Base-by-base conservation (phyloP, 2,329 filamentous ascomycete genomes). In the Pseudonectria buxi region DNA sequence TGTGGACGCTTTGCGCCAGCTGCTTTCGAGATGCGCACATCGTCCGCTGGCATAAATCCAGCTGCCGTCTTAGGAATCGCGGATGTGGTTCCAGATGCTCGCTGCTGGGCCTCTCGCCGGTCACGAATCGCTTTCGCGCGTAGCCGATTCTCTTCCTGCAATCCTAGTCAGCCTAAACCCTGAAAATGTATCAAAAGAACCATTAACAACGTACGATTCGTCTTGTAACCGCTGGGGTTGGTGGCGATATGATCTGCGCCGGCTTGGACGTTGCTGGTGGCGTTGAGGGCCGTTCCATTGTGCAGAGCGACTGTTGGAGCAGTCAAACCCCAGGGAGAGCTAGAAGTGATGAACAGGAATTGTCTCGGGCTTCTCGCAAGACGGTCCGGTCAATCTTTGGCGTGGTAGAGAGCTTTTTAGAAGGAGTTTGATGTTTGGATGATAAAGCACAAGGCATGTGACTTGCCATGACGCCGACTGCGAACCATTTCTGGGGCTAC, bases 121-220 rank as follows among this genome's bases (percentile, higher is more conserved):
- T 86, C 78, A 39, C 85, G 83, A 13, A 89, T 69, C 3, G 88
- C 89, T 71, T 95, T 96, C 36, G 92, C 86, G 63, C 81, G 85
- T 22, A 95, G 74, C 14, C 90, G 78, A 50, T 81, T 89, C 59
- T 90, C 80, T 76, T 95, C 90, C 85, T 92, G 39, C 4, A 16
- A 26, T 46, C 30, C 16, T 11, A 18, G 15, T 40, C 13, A 43
- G 32, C n/a, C 13, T 2, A 22, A 22, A 5, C 9, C 18, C 18
- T 6, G 9, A 22, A 22, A 22, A 5, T 22, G 9, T 22, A 5
- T 9, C 5, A 22, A 5, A 22, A 5, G 18, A 5, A 9, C 18
- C 18, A 22, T 6, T 5, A 9, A 18, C 3, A 5, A 52, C 71
- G 52, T 53, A 78, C 75, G 39, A 78, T 76, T 48, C 72, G 67